phyloP scores from a whole-genome alignment of 768 basidiomycete species.

The Holtermanniella nyarrowii region DNA sequence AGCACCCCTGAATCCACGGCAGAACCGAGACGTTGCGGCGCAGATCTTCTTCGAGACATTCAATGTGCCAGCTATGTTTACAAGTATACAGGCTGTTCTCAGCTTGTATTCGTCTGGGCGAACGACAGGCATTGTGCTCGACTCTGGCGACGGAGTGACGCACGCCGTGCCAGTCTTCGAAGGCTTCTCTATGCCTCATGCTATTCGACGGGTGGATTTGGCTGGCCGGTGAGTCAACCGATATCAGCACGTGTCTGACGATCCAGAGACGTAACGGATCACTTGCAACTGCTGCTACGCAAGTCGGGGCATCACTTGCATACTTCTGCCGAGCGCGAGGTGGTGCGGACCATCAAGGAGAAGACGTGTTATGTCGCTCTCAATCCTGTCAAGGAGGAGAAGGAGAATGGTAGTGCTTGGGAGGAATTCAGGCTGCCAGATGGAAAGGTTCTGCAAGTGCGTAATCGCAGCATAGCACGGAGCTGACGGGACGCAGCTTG shows the following conservation, averaged over 20 bases:
- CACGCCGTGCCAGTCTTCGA: conserved; percentile 98
- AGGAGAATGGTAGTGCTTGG: conserved; percentile 59
- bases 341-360: conserved; percentile 95
- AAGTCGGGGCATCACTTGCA: conserved; percentile 91
- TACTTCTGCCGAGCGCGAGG: conserved; percentile 93
- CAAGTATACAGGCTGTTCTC: conserved; percentile 91
- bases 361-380: conserved; percentile 92
- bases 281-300: conserved; percentile 83
- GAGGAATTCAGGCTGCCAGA: conserved; percentile 93
- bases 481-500: conserved; percentile 52
- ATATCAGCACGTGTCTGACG: not conserved
- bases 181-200: conserved; percentile 98
- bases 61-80: conserved; percentile 95
- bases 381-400: conserved; percentile 90
- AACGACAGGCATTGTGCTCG: conserved; percentile 97
- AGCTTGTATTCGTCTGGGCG: conserved; percentile 97
- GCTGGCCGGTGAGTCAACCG: conserved; percentile 65
- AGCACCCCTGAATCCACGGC: conserved; percentile 91
- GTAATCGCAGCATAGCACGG: conserved; percentile 13
- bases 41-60: conserved; percentile 99
- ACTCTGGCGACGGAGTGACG: conserved; percentile 97
- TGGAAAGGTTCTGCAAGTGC: conserved; percentile 81
- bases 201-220: conserved; percentile 88
- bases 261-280: conserved; percentile 84
- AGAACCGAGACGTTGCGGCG: conserved; percentile 90